Evolutionary conservation across 345 rosid genomes (phyloP), one percentile per base, ranked within the genome.

Genomic region (Salix purpurea): DNA sequence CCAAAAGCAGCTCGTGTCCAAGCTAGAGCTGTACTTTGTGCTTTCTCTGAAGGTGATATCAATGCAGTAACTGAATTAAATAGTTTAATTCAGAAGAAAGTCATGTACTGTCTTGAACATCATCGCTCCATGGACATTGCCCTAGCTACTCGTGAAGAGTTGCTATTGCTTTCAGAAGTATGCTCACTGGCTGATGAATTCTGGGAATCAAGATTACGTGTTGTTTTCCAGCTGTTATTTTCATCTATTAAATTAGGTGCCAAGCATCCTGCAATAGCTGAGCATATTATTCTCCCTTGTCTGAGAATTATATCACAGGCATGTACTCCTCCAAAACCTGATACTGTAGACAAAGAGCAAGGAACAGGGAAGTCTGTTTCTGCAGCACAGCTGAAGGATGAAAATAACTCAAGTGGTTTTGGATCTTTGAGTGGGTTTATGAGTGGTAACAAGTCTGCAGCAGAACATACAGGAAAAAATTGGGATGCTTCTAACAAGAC

Each of bases 91-190:
- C 94, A 91, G 91, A 96, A 86, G 88, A 96, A 96, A 83, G 97
- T 96, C 68, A 89, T 83, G 92, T 96, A 96, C 86, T 93, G 98
- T 87, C 95, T 96, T 81, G 99, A 96, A 76, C 98, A 96, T 88
- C 98, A 96, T 83, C 96, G 97, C 37, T 93, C 99, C 85, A 92
- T 96, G 96, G 99, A 96, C 81, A 86, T 93, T 82, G 97, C 98
- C 23, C 79, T 92, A 24, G 92, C 97, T 73, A 92, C 93, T 83
- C 97, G 97, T 74, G 98, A 96, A 81, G 99, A 96, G 83, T 75
- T 96, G 86, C 83, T 90, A 80, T 85, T 96, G 87, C 97, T 96
- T 78, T 96, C 99, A 54, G 99, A 96, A 83, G 96, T 93, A 76
- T 96, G 96, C 86, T 92, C 99, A 39, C 84, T 93, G 82, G 89